Evolutionary conservation across 2,329 filamentous ascomycete genomes (phyloP).

Genomic region (Ophiocordyceps camponoti-floridani): DNA sequence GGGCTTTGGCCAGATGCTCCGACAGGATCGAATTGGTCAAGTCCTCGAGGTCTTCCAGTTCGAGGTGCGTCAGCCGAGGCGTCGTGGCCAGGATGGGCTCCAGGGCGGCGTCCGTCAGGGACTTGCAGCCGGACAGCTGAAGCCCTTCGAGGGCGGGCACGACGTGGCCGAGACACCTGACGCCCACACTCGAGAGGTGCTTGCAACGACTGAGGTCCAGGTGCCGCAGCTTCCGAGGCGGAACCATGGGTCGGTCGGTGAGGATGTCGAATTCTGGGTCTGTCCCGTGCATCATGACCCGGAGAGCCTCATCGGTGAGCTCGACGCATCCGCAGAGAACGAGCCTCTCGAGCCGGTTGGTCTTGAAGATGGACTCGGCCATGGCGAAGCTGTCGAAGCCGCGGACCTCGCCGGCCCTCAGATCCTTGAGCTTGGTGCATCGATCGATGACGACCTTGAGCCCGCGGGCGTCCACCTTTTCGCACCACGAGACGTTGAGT

Average conservation of each 20-base stretch:
- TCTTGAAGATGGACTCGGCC: slow-evolving; percentile 56
- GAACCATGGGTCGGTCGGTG: slow-evolving; percentile 57
- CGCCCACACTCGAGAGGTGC: slow-evolving; percentile 51
- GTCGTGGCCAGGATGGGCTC: slow-evolving; percentile 56
- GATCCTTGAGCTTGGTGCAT: slow-evolving; percentile 57
- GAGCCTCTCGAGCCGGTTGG: slow-evolving; percentile 69
- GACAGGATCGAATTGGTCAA: slow-evolving; percentile 59
- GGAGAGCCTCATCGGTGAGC: slow-evolving; percentile 56
- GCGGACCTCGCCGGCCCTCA: slow-evolving; percentile 64
- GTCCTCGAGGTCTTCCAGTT: slow-evolving; percentile 68
- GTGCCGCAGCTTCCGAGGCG: slow-evolving; percentile 62
- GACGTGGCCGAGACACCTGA: slow-evolving; percentile 54
- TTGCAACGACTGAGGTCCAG: slow-evolving; percentile 70
- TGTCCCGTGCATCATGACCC: slow-evolving; percentile 55
- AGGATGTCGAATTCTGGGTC: slow-evolving; percentile 68
- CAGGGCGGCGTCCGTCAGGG: slow-evolving; percentile 56
- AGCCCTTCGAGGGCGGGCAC: slow-evolving; percentile 69
- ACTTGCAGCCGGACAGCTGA: slow-evolving; percentile 61
- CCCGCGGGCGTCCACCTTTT: slow-evolving; percentile 62
- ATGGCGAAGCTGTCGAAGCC: slow-evolving; percentile 63
- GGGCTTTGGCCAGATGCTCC: slow-evolving; percentile 56
- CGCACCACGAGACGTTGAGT: slow-evolving; percentile 88
- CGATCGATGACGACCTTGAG: slow-evolving; percentile 53
- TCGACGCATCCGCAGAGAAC: slow-evolving; percentile 65
- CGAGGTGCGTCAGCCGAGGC: slow-evolving; percentile 65